Conservation (phyloP, 805 yeast species). For the Pichia occidentalis region DNA sequence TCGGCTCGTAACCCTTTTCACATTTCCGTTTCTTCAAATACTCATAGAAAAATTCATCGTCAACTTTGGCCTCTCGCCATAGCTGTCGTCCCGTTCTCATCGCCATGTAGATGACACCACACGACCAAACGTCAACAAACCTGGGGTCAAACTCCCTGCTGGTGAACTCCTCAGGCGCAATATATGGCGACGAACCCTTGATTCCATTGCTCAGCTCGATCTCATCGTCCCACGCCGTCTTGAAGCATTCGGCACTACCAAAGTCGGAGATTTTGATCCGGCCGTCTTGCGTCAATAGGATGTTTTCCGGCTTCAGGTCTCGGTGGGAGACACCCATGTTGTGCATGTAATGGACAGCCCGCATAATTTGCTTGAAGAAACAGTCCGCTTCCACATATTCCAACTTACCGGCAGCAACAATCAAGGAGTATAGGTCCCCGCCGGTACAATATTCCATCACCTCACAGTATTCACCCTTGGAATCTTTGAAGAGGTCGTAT, state of each 20-base stretch:
- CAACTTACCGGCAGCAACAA: conserved; percentile 68
- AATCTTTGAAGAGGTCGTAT: conserved; percentile 70
- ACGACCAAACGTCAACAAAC: conserved; percentile 83
- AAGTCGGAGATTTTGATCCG: conserved; percentile 78
- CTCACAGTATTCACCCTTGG: conserved; percentile 76
- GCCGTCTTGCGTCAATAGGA: conserved; percentile 67
- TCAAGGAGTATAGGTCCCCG: conserved; percentile 71
- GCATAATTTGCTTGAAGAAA: conserved; percentile 70
- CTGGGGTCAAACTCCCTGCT: conserved; percentile 69
- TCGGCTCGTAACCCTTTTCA: conserved; percentile 85
- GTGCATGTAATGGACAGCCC: conserved; percentile 86
- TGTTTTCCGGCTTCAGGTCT: conserved; percentile 84
- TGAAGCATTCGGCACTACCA: conserved; percentile 78
- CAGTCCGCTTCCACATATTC: conserved; percentile 86
- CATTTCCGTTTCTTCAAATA: conserved; percentile 76
- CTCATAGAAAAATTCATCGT: conserved; percentile 73
- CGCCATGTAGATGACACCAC: conserved; percentile 90
- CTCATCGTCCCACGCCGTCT: conserved; percentile 77
- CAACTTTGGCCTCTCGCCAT: conserved; percentile 78
- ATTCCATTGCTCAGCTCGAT: conserved; percentile 68
- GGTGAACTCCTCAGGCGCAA: conserved; percentile 82
- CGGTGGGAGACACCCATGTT: conserved; percentile 85
- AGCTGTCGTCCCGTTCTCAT: conserved; percentile 92
- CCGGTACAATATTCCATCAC: conserved; percentile 83
- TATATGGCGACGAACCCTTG: conserved; percentile 83